Base-by-base conservation (phyloP, 2,329 filamentous ascomycete species). In the Stagonosporopsis chrysanthemi region DNA sequence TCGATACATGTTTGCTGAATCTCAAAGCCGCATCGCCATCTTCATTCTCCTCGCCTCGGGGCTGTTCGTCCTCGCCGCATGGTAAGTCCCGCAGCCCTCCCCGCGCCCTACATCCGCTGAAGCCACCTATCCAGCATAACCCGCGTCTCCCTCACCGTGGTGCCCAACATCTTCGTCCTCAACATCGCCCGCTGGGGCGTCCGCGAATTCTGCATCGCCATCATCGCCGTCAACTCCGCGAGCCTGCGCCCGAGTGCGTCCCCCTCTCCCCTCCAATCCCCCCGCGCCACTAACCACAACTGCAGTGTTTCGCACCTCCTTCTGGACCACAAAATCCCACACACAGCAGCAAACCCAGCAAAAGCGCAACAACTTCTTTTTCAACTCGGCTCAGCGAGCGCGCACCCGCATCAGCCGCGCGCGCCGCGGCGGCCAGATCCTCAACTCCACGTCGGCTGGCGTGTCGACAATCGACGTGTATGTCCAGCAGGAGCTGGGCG, bases 121-220 rank as follows among this genome's bases (percentile, higher is more conserved):
- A n/a, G n/a, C n/a, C n/a, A n/a, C n/a, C 3, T 15, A 15, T 6
- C 1, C 28, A 61, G 61, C 36, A 56, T 63, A 6, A 60, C 44
- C 19, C 61, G 61, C 12, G 61, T 63, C 1, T 58, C 55, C 0
- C 45, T 63, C 11, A 61, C 58, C 19, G 58, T 58, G 1, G 52
- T 63, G 1, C 61, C 55, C 4, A 49, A 59, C 23, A 53, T 59
- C 6, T 57, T 44, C 11, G 49, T 61, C n/a, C 55, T 60, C 24
- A 55, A 52, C 14, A 60, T 63, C 26, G 58, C 61, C 1, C 61
- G 61, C 3, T 63, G 61, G 58, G 58, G 58, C 11, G 43, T 60
- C 6, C 58, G 61, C 14, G 58, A 63, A 26, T 58, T 59, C n/a
- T 48, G 49, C 33, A 56, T 61, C n/a, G 56, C 52, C 3, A 42